Evolutionary conservation across 1,139 yeast species (phyloP), one percentile per base, ranked within the genome.

Genomic region (Candida sanyaensis): DNA sequence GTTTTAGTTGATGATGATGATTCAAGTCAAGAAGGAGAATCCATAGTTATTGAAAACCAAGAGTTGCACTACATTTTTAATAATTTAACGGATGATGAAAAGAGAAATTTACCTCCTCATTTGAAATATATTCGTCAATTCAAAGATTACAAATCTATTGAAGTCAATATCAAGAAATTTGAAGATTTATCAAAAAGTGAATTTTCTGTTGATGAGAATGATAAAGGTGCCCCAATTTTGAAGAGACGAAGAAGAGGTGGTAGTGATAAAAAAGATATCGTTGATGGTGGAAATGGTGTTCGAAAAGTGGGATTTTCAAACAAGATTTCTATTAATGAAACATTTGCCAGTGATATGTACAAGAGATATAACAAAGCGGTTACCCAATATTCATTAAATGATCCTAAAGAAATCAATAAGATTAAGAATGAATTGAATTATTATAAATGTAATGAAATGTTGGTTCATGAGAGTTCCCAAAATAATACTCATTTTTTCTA

Each of bases 381-480:
- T 6, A 79, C 83, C 24, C 82, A 80, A 53, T 70, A 74, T 53
- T 69, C 79, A 11, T 69, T 80, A 46, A 68, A 75, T 10, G 80
- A 79, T 50, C 50, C 55, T 5, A 74, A 78, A 6, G 76, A 76
- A 54, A 74, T 81, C 46, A 69, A 69, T 51, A 69, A 67, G 49
- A 78, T 81, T 52, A 73, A 81, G 56, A 69, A 68, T 38, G 84
- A 80, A 58, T 64, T 81, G 59, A 80, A 81, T 55, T 60, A 65
- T 17, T 79, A 66, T 63, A 81, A 81, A 60, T 74, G 79, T 57
- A 69, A 75, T 48, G 83, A 77, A 55, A 81, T 81, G 86, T 66
- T 71, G 55, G 82, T 81, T 29, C 83, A 81, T 58, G 83, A 78
- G 52, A 61, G 64, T 44, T 76, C 83, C 11, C 79, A 73, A 55